A percentile compares a stretch with the other conserved stretches of the same genome.
Conservation (phyloP, 192 early-diverging fungal genomes). For the Helicostylum pulchrum region DNA sequence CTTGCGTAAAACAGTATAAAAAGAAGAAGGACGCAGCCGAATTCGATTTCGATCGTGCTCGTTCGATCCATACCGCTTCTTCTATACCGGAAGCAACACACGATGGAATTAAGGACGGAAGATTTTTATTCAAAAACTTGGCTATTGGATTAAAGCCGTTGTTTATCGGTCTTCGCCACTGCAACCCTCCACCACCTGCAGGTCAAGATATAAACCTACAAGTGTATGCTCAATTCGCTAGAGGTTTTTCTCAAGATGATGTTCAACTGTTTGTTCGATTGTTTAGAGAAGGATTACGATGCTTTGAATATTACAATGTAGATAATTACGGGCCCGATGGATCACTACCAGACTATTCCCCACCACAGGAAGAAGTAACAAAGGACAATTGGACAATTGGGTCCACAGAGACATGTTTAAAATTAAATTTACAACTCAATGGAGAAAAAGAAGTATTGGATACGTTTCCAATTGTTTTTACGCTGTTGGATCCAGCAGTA, state of each 20-base stretch:
- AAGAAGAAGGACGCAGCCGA: constrained; percentile 52
- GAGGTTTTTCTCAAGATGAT: constrained; percentile 69
- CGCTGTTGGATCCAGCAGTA: constrained; percentile 76
- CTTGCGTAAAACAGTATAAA: constrained; percentile 55
- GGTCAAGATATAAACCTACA: constrained; percentile 34
- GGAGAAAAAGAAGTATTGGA: constrained; percentile 93
- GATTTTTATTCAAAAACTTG: constrained; percentile 86
- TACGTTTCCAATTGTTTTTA: constrained; percentile 83
- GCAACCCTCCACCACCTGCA: constrained; percentile 56
- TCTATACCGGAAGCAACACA: constrained; percentile 44
- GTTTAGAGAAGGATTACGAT: constrained; percentile 74
- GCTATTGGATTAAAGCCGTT: constrained; percentile 84
- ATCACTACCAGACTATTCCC: constrained; percentile 19
- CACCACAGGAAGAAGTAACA: constrained; percentile 15
- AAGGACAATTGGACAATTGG: constrained; percentile 21
- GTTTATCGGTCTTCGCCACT: constrained; percentile 66
- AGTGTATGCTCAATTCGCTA: constrained; percentile 45
- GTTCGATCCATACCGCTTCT: constrained; percentile 51
- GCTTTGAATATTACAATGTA: constrained; percentile 79
- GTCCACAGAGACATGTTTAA: constrained; percentile 27
- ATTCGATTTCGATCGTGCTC: constrained; percentile 48
- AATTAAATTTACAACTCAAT: constrained; percentile 66
- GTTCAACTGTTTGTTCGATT: constrained; percentile 66
- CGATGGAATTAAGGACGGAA: constrained; percentile 80
- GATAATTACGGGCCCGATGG: constrained; percentile 56